phyloP scores from a whole-genome alignment of 2,329 filamentous ascomycete species.

The Aschersonia sp. region DNA sequence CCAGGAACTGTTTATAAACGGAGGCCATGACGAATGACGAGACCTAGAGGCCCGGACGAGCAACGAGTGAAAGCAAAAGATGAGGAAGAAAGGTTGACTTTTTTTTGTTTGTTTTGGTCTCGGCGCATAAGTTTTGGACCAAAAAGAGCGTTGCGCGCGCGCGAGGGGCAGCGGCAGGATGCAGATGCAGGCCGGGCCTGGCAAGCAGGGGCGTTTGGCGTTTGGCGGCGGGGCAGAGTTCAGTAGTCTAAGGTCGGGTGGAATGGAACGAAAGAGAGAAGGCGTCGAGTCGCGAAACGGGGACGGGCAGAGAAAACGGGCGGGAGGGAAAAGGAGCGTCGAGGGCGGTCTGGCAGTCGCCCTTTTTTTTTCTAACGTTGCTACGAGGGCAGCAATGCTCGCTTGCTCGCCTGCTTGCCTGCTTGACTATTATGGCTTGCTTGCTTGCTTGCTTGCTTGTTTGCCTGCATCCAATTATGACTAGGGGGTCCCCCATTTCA shows the following conservation, averaged over 20 bases:
- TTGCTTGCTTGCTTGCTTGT: too few relatives aligned
- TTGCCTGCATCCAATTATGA: too few relatives aligned
- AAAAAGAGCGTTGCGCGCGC: neutral
- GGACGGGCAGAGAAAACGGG: too few relatives aligned
- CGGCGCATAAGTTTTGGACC: neutral
- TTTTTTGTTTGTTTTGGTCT: conserved; percentile 1
- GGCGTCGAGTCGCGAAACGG: neutral
- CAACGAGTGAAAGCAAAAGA: neutral
- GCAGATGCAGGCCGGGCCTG: neutral
- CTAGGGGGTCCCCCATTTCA: too few relatives aligned
- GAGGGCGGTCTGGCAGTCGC: too few relatives aligned
- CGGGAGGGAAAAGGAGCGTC: too few relatives aligned
- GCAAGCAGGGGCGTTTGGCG: neutral
- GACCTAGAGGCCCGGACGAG: neutral
- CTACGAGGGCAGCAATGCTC: too few relatives aligned
- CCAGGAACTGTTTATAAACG: conserved; percentile 59
- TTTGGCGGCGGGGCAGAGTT: neutral
- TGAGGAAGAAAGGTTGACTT: neutral
- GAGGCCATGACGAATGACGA: conserved; percentile 20
- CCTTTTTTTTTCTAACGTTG: too few relatives aligned
- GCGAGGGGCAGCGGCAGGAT: neutral
- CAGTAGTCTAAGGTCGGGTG: neutral
- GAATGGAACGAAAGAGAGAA: neutral
- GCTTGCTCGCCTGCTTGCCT: too few relatives aligned
- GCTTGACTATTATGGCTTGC: too few relatives aligned